A percentile compares a stretch with the other conserved stretches of the same genome.
Conservation (phyloP, 768 basidiomycete genomes). For the Termitomyces sp. region DNA sequence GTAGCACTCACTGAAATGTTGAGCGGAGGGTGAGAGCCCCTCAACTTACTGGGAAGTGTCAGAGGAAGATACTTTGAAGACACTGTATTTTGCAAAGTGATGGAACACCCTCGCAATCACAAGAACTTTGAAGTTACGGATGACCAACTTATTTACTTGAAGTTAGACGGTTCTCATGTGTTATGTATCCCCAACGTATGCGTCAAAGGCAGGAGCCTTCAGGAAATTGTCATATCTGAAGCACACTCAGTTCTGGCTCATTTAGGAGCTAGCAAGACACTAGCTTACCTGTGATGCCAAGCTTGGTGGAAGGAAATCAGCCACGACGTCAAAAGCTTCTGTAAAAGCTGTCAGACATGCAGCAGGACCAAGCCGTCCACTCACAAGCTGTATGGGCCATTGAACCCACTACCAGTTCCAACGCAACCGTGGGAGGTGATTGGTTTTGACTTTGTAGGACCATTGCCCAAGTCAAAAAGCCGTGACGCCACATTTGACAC, state of each 20-base stretch:
- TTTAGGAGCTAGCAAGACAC: background rate
- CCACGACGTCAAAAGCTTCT: background rate
- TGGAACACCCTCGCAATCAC: background rate
- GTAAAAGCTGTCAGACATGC: background rate
- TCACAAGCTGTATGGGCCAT: constrained; percentile 5
- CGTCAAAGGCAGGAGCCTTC: background rate
- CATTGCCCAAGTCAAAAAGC: background rate
- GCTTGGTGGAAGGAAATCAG: background rate
- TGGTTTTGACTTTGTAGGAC: constrained; percentile 19
- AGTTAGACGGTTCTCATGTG: background rate
- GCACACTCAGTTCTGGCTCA: background rate
- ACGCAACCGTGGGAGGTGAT: constrained; percentile 20
- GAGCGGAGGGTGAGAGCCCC: background rate
- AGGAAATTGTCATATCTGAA: background rate
- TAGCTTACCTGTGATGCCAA: background rate
- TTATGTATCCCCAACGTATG: background rate
- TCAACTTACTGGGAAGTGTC: background rate
- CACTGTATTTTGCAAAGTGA: background rate
- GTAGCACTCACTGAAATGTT: background rate
- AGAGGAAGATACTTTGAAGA: background rate
- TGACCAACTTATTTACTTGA: background rate
- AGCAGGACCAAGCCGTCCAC: background rate
- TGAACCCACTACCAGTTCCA: constrained; percentile 17
- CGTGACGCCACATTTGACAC: background rate
- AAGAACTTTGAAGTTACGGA: background rate